Evolutionary conservation across 106 monocot species (phyloP).

Genomic region (Vanilla planifolia): DNA sequence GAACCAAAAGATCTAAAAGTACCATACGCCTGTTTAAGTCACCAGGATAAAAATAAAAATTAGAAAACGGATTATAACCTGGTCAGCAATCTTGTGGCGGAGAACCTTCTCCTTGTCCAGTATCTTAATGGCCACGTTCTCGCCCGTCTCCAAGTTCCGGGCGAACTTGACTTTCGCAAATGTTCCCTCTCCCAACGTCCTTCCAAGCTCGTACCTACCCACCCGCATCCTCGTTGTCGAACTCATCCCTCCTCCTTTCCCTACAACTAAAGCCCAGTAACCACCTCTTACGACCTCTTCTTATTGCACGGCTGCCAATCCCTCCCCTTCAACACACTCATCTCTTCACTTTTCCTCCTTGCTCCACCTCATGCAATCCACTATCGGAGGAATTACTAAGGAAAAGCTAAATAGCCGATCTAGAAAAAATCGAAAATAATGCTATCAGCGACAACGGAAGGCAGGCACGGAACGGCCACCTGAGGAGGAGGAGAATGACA

Average conservation of each 20-base stretch:
- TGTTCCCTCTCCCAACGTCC: slow-evolving; percentile 80
- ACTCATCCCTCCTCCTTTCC: slow-evolving; percentile 18
- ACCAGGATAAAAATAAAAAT: too few relatives aligned
- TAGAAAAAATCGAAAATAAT: not conserved
- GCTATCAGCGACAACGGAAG: not conserved
- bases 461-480: not conserved
- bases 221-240: slow-evolving; percentile 34
- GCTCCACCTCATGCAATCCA: not conserved
- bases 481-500: not conserved
- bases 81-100: slow-evolving; percentile 66
- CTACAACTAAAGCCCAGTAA: not conserved
- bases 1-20: too few relatives aligned
- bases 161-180: slow-evolving; percentile 98
- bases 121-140: slow-evolving; percentile 83
- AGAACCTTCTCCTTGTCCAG: slow-evolving; percentile 87
- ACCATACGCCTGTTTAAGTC: too few relatives aligned
- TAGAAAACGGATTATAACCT: slow-evolving; percentile 31
- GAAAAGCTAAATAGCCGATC: not conserved
- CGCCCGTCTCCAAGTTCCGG: slow-evolving; percentile 56
- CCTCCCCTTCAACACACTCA: slow-evolving; percentile 55
- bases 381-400: not conserved
- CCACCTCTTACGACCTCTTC: slow-evolving; percentile 52
- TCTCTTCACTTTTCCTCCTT: slow-evolving; percentile 7
- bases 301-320: slow-evolving; percentile 80
- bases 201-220: slow-evolving; percentile 88